Conservation (phyloP, 805 yeast genomes). For the Teunomyces kruisii region DNA sequence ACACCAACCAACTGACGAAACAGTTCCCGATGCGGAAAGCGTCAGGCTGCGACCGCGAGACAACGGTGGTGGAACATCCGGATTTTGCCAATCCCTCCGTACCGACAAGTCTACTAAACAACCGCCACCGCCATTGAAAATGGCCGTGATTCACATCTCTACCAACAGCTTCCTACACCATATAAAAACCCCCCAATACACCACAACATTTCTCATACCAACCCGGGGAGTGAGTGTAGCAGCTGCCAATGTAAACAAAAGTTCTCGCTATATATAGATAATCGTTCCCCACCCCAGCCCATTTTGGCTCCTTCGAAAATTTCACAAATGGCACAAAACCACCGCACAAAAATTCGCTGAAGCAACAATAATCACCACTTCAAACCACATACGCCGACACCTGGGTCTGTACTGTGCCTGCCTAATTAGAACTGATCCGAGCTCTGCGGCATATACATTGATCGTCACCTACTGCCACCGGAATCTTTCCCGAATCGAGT, state of each 20-base stretch:
- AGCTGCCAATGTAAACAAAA: background rate
- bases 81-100: background rate
- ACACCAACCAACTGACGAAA: background rate
- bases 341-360: slow-evolving; percentile 3
- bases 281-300: slow-evolving; percentile 2
- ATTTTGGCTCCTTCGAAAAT: slow-evolving; percentile 1
- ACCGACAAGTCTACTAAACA: too few species aligned
- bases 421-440: background rate
- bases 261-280: background rate
- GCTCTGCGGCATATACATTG: background rate
- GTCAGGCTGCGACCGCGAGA: too few species aligned
- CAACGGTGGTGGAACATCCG: background rate
- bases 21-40: background rate
- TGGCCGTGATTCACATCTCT: too few species aligned
- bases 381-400: background rate
- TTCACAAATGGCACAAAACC: background rate
- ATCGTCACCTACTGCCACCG: background rate
- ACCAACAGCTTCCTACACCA: too few species aligned
- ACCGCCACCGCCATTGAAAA: too few species aligned
- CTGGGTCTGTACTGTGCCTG: slow-evolving; percentile 1
- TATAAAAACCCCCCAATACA: too few species aligned
- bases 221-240: too few species aligned
- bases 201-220: too few species aligned
- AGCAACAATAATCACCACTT: slow-evolving; percentile 2
- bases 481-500: background rate